phyloP scores from a whole-genome alignment of 2,329 filamentous ascomycete genomes.

The Aureobasidium sp. region DNA sequence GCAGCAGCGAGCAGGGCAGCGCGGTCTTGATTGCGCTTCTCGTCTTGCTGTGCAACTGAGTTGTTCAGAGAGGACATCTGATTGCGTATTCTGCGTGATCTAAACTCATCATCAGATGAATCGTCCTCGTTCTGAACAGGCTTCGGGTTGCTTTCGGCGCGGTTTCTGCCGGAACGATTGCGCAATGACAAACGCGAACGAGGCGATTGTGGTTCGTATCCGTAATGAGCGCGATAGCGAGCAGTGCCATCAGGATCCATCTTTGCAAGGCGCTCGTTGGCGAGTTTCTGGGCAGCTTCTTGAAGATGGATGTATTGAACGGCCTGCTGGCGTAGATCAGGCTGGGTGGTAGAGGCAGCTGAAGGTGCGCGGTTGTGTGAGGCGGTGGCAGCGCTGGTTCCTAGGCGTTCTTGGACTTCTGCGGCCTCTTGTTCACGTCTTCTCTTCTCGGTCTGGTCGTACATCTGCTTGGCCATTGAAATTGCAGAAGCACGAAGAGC shows the following conservation, averaged over 20 bases:
- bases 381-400: slow-evolving; percentile 22
- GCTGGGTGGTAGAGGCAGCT: slow-evolving; percentile 25
- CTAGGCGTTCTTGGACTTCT: slow-evolving; percentile 21
- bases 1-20: slow-evolving; percentile 69
- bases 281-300: slow-evolving; percentile 78
- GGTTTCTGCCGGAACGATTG: slow-evolving; percentile 12
- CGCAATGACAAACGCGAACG: slow-evolving; percentile 41
- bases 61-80: slow-evolving; percentile 75
- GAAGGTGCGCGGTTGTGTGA: slow-evolving; percentile 28
- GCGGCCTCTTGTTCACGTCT: slow-evolving; percentile 42
- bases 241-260: slow-evolving; percentile 62
- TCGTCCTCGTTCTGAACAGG: slow-evolving; percentile 31
- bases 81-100: slow-evolving; percentile 64
- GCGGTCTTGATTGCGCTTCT: slow-evolving; percentile 69
- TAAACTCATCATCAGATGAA: slow-evolving; percentile 55
- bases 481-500: slow-evolving; percentile 74
- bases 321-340: slow-evolving; percentile 48
- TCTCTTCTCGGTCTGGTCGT: slow-evolving; percentile 57
- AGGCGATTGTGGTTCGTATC: slow-evolving; percentile 46
- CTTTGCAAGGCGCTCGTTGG: slow-evolving; percentile 73
- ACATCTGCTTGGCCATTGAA: slow-evolving; percentile 87
- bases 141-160: slow-evolving; percentile 18
- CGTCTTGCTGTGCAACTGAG: slow-evolving; percentile 61
- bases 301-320: slow-evolving; percentile 60
- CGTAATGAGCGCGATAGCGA: slow-evolving; percentile 72